Evolutionary conservation across 768 basidiomycete species (phyloP).

Genomic region (Obba rivulosa): DNA sequence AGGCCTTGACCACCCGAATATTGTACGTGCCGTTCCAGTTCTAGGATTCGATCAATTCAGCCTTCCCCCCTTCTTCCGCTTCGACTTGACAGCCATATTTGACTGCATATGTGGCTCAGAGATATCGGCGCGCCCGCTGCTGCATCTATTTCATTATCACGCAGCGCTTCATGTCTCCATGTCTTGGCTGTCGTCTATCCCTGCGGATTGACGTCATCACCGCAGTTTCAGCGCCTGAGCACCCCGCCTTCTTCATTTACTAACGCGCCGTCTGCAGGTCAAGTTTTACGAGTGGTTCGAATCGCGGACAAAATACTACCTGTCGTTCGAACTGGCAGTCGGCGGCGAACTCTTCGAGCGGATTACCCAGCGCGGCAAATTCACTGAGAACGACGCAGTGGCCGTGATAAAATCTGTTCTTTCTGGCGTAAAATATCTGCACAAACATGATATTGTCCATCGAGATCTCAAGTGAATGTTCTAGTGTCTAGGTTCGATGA

Average conservation of each 20-base stretch:
- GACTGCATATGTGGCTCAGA: no score
- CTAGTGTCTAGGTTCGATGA: neutral
- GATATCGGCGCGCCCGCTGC: neutral
- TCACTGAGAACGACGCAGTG: slow-evolving; percentile 90
- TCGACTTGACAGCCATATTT: neutral
- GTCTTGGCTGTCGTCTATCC: neutral
- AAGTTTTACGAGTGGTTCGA: slow-evolving; percentile 98
- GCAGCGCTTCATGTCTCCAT: neutral
- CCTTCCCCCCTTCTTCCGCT: neutral
- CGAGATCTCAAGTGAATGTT: slow-evolving; percentile 80
- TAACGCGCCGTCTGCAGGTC: slow-evolving; percentile 45
- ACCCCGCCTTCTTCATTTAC: no score
- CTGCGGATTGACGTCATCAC: neutral
- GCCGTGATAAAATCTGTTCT: slow-evolving; percentile 74
- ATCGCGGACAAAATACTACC: slow-evolving; percentile 87
- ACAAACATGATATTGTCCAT: slow-evolving; percentile 91
- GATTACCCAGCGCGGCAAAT: slow-evolving; percentile 80
- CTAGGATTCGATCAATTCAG: neutral
- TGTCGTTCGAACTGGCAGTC: slow-evolving; percentile 89
- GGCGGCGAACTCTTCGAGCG: slow-evolving; percentile 95
- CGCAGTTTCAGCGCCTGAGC: no score
- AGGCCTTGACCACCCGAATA: slow-evolving; percentile 86
- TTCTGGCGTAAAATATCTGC: slow-evolving; percentile 85
- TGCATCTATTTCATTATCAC: neutral
- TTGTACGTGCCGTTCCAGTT: slow-evolving; percentile 45